Evolutionary conservation across 2,329 filamentous ascomycete genomes (phyloP).

Genomic region (Peltaster fructicola): DNA sequence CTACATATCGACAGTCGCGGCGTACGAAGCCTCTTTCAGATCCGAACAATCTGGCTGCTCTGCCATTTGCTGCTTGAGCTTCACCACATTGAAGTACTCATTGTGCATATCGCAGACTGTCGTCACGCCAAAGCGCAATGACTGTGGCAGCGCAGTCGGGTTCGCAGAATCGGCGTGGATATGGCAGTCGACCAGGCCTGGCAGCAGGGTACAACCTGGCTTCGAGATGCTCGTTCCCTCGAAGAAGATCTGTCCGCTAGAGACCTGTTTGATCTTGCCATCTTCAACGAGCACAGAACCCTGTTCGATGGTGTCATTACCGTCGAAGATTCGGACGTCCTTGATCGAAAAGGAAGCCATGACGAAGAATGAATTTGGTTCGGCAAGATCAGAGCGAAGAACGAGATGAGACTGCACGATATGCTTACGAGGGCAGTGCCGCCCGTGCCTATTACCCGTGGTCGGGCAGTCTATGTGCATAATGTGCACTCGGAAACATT

Average conservation of each 20-base stretch:
- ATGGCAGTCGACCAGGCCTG: constrained; percentile 34
- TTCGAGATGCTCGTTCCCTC: constrained; percentile 21
- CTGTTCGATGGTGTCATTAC: constrained; percentile 22
- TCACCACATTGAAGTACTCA: constrained; percentile 18
- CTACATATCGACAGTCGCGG: constrained; percentile 33
- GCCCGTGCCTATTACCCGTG: too few species aligned
- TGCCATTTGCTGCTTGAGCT: constrained; percentile 13
- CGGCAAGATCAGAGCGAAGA: too few species aligned
- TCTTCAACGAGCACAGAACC: constrained; percentile 25
- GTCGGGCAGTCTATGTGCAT: too few species aligned
- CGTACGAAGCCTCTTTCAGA: constrained; percentile 31
- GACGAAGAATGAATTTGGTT: too few species aligned
- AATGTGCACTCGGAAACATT: too few species aligned
- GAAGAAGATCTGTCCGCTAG: constrained; percentile 5
- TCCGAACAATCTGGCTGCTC: constrained; percentile 24
- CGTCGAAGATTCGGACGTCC: constrained; percentile 31
- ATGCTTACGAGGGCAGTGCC: too few species aligned
- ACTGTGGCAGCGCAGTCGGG: constrained; percentile 24
- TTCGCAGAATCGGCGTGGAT: constrained; percentile 29
- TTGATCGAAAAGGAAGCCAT: constrained; percentile 23
- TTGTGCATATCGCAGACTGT: constrained; percentile 35
- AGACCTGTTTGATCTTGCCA: constrained; percentile 22
- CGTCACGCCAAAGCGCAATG: constrained; percentile 32
- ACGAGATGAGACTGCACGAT: too few species aligned
- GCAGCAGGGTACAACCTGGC: constrained; percentile 30